Evolutionary conservation across 345 rosid genomes (phyloP), one percentile per base, ranked within the genome.

Genomic region (Salix viminalis): DNA sequence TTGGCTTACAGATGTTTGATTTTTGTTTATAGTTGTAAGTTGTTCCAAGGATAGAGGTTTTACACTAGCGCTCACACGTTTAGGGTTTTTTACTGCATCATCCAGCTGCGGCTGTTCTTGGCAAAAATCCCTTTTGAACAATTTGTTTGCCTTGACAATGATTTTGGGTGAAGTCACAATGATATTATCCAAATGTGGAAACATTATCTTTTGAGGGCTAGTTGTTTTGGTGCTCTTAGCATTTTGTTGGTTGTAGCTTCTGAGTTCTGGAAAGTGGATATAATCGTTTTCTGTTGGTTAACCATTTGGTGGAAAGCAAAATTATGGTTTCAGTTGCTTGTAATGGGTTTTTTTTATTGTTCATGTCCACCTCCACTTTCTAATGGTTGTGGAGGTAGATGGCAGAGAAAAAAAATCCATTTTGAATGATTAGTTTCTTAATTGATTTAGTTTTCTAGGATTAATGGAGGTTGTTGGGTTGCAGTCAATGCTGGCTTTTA

Each of bases 321-420:
- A 54, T 21, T 54, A 54, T 54, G 60, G 12, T 19, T 21, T 2
- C 7, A 54, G 60, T 21, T 21, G 60, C n/a, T 4, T 48, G 54
- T 48, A 15, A 48, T 16, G 23, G 2, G 10, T 0, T 7, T 60
- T 58, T 58, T 16, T 12, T 34, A 32, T 34, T 14, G 46, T 71
- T n/a, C 21, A 44, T 41, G 48, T 23, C 58, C 7, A 19, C 16
- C 18, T 36, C 1, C 50, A 15, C n/a, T 21, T 26, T 37, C 62
- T 54, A 6, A 21, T 16, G 21, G 32, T 37, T 4, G n/a, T 30
- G 16, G 76, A 61, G 56, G 1, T n/a, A 7, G 28, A 75, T 62
- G 16, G 61, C 58, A 68, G 65, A 18, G 76, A 66, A 80, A 76
- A 76, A 78, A 75, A 80, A 42, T 71, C 74, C 68, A 46, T 77